Conservation (phyloP, 305 asterid species). For the Salvia sclarea region DNA sequence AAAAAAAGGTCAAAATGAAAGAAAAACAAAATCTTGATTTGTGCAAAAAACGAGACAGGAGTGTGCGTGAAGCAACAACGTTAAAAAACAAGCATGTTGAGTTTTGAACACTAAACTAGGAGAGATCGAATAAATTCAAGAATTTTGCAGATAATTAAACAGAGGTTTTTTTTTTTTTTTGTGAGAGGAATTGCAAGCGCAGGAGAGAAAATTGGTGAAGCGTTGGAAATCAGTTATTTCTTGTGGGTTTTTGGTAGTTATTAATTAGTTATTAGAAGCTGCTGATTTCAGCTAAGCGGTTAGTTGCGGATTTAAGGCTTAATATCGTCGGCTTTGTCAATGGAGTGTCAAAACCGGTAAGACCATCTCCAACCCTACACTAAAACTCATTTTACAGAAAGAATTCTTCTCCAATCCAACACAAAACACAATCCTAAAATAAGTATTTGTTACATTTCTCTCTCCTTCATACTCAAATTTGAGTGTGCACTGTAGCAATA, state of each 20-base stretch:
- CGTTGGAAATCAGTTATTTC: neutral
- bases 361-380: too few species aligned
- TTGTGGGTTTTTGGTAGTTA: neutral
- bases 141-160: neutral
- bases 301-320: neutral
- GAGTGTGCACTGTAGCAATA: too few species aligned
- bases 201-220: neutral
- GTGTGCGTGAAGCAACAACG: constrained; percentile 39
- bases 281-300: neutral
- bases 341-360: neutral
- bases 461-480: too few species aligned
- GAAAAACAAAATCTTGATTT: constrained; percentile 51
- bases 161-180: constrained; percentile 30
- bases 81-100: constrained; percentile 16
- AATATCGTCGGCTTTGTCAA: neutral
- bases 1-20: constrained; percentile 40
- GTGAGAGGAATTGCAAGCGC: neutral
- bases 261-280: too few species aligned
- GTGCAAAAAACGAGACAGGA: constrained; percentile 33
- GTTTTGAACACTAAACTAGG: constrained; percentile 14
- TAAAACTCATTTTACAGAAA: too few species aligned
- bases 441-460: too few species aligned
- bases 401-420: too few species aligned
- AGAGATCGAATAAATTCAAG: constrained; percentile 21
- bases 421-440: too few species aligned